Percentiles rank a stretch among this genome's conserved stretches.
These are phyloP conservation scores for Moniliophthora roreri DNA, from an alignment of 1,284 basidiomycete genomes.

Conservation along the genomic window DNA sequence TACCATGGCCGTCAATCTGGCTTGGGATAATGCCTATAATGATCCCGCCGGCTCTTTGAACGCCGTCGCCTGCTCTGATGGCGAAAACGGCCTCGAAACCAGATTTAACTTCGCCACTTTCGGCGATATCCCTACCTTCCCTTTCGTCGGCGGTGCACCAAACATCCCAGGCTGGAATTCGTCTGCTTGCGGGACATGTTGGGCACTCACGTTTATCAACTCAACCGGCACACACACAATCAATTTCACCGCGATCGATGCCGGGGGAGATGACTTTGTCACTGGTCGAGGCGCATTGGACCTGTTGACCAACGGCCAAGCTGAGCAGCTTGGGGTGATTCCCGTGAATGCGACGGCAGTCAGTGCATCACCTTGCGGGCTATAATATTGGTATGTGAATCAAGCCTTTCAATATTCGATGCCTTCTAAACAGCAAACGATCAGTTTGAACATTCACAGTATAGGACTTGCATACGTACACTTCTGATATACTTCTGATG, in stretches of 20 bases:
- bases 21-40: conserved; percentile 47
- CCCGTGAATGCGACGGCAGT: conserved; percentile 35
- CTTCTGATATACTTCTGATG: too few relatives aligned
- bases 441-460: too few relatives aligned
- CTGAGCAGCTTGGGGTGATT: conserved; percentile 35
- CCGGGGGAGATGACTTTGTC: conserved; percentile 36
- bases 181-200: conserved; percentile 45
- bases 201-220: conserved; percentile 38
- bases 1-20: conserved; percentile 20
- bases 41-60: conserved; percentile 27
- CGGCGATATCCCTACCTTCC: conserved; percentile 46
- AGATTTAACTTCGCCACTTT: conserved; percentile 43
- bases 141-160: conserved; percentile 48
- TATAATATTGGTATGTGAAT: conserved; percentile 23
- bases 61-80: conserved; percentile 50
- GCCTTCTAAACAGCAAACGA: too few relatives aligned
- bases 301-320: conserved; percentile 38
- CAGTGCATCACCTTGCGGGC: conserved; percentile 34
- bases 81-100: conserved; percentile 40
- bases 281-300: conserved; percentile 43
- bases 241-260: conserved; percentile 42
- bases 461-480: too few relatives aligned
- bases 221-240: conserved; percentile 29
- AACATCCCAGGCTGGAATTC: conserved; percentile 42
- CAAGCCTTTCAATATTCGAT: too few relatives aligned